phyloP scores from a whole-genome alignment of 371 early-diverging fungal species.

The Chytridium lagenaria region DNA sequence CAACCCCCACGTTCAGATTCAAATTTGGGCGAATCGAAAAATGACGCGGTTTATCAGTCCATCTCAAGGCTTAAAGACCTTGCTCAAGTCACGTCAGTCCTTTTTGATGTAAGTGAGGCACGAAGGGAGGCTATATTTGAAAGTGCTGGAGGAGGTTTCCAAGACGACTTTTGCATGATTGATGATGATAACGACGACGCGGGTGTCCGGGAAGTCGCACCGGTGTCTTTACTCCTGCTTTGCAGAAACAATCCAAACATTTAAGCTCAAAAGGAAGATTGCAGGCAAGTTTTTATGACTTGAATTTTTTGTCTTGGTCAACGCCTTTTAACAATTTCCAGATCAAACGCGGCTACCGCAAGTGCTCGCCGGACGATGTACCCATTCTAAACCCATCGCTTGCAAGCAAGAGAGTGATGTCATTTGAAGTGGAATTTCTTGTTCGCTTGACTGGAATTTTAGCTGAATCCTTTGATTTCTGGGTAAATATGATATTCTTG shows the following conservation, averaged over 20 bases:
- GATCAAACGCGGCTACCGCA: conserved; percentile 29
- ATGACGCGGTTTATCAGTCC: not conserved
- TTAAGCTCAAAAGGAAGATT: conserved; percentile 22
- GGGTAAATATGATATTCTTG: too few species aligned
- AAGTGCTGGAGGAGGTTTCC: conserved; percentile 10
- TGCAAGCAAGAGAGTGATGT: not conserved
- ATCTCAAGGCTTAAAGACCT: not conserved
- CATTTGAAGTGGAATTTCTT: too few species aligned
- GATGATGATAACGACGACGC: conserved; percentile 18
- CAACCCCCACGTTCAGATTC: too few species aligned
- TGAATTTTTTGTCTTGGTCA: not conserved
- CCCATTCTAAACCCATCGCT: not conserved
- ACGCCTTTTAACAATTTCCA: not conserved
- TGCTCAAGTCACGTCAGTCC: not conserved
- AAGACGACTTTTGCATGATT: not conserved
- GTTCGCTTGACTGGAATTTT: too few species aligned
- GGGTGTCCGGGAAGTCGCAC: conserved; percentile 17
- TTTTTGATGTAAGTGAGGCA: conserved; percentile 22
- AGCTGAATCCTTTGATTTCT: too few species aligned
- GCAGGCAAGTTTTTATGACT: conserved; percentile 13
- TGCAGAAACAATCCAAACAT: not conserved
- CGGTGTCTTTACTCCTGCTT: conserved; percentile 34
- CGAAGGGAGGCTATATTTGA: conserved; percentile 19
- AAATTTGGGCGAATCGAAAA: too few species aligned
- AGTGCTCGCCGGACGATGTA: not conserved